Percentiles rank a stretch among this genome's conserved stretches.
Conservation (phyloP, 176 grass and related monocot genomes). For the Hsuehochloa calcarea region DNA sequence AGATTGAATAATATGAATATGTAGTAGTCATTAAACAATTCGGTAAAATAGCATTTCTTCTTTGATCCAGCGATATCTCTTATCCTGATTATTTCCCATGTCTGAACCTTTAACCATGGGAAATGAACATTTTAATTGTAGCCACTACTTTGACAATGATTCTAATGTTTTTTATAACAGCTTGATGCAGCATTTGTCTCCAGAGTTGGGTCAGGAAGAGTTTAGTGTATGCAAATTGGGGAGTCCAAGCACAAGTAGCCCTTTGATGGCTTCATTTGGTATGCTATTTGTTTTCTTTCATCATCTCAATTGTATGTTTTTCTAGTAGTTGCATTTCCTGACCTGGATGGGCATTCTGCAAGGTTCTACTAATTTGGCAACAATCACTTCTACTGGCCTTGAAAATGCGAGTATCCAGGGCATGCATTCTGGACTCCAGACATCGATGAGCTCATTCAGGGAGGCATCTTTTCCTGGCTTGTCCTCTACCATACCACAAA, state of each 20-base stretch:
- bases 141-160: neutral
- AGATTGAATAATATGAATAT: constrained; percentile 1
- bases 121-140: neutral
- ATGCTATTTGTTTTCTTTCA: constrained; percentile 12
- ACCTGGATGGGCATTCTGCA: constrained; percentile 15
- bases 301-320: constrained; percentile 6
- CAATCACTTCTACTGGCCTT: constrained; percentile 38
- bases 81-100: neutral
- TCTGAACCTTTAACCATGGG: neutral
- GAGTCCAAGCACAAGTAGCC: constrained; percentile 64
- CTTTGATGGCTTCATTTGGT: constrained; percentile 62
- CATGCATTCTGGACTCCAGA: constrained; percentile 49
- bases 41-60: neutral
- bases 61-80: neutral
- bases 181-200: constrained; percentile 59
- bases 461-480: constrained; percentile 59
- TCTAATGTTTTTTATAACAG: constrained; percentile 41
- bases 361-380: constrained; percentile 41
- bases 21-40: neutral
- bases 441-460: constrained; percentile 58
- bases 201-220: constrained; percentile 65
- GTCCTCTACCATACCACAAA: constrained; percentile 66
- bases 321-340: constrained; percentile 25
- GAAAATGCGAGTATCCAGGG: constrained; percentile 66
- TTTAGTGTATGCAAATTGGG: constrained; percentile 48